Evolutionary conservation across 192 early-diverging fungal genomes (phyloP), one percentile per base, ranked within the genome.

Genomic region (Podila horticola): DNA sequence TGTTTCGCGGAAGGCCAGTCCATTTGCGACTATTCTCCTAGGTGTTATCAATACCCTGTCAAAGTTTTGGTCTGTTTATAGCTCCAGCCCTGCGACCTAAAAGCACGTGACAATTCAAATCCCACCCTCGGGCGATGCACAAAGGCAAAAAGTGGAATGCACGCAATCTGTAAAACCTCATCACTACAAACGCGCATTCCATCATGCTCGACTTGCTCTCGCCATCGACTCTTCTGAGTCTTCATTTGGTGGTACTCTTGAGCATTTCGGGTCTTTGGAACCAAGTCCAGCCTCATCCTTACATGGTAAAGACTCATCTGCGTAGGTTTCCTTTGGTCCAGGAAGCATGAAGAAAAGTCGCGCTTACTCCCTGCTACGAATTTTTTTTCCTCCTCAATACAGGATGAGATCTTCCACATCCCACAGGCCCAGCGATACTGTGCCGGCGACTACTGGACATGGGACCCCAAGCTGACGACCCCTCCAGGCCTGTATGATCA

Each of bases 401-500:
- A n/a, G 97, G 97, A 99, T 83, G 97, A 99, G 79, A 88, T 93
- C 28, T 99, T 98, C 84, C 97, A 99, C 77, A 74, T 97, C 22
- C 91, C 91, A 22, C 97, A 99, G 82, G 95, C 95, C 20, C 94
- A 96, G 74, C 85, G 72, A 24, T 99, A 97, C 86, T 96, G 95
- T 70, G 24, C 62, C 4, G 92, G 92, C 22, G 79, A 89, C 52
- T 99, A 87, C 73, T 64, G 49, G 50, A 82, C 73, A 29, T 99
- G 94, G 93, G 93, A 99, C 74, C 91, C 92, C n/a, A 99, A 97
- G 75, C 79, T 99, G 29, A 99, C 97, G 0, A 99, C 97, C n/a
- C 97, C 97, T 48, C 97, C 97, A 24, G 97, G 97, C 15, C 88
- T 98, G 88, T 99, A 93, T 13, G 41, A 45, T 17, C 41, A 45